Evolutionary conservation across 139 green algal species (phyloP).

Genomic region (Ulvella scutata): DNA sequence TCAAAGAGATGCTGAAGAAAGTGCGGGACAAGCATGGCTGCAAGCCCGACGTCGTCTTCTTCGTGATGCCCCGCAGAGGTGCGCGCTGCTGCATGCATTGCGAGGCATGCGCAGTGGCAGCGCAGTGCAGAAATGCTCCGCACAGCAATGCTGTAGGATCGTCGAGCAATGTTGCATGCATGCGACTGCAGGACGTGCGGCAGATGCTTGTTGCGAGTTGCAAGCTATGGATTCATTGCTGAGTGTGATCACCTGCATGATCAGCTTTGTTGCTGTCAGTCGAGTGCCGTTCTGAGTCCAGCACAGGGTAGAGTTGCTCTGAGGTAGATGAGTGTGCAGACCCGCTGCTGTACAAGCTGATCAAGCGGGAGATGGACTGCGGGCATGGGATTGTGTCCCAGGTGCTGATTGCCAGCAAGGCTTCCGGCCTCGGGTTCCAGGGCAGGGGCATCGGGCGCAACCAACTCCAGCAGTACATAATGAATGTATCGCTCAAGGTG

Average conservation of each 20-base stretch:
- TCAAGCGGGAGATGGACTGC: constrained; percentile 44
- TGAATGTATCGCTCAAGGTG: constrained; percentile 55
- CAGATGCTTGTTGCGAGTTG: too few relatives aligned
- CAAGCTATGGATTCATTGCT: too few relatives aligned
- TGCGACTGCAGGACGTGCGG: too few relatives aligned
- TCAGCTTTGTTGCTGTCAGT: too few relatives aligned
- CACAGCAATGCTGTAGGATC: too few relatives aligned
- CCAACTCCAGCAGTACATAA: constrained; percentile 42
- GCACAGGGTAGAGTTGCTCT: not conserved
- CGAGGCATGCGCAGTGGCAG: too few relatives aligned
- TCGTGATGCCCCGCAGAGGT: constrained; percentile 4
- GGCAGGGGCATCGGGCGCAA: constrained; percentile 5
- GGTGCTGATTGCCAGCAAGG: constrained; percentile 40
- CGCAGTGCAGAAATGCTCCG: too few relatives aligned
- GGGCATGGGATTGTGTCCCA: constrained; percentile 36
- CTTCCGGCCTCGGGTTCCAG: constrained; percentile 15
- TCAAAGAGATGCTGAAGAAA: not conserved
- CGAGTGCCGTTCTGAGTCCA: not conserved
- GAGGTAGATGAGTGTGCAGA: not conserved
- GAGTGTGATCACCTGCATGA: too few relatives aligned
- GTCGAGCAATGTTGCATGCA: too few relatives aligned
- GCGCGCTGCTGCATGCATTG: too few relatives aligned
- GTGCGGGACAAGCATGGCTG: not conserved
- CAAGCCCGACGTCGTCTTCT: not conserved
- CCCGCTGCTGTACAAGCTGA: constrained; percentile 24